phyloP scores from a whole-genome alignment of 2,329 filamentous ascomycete genomes.

The Dichotomopilus funicola region DNA sequence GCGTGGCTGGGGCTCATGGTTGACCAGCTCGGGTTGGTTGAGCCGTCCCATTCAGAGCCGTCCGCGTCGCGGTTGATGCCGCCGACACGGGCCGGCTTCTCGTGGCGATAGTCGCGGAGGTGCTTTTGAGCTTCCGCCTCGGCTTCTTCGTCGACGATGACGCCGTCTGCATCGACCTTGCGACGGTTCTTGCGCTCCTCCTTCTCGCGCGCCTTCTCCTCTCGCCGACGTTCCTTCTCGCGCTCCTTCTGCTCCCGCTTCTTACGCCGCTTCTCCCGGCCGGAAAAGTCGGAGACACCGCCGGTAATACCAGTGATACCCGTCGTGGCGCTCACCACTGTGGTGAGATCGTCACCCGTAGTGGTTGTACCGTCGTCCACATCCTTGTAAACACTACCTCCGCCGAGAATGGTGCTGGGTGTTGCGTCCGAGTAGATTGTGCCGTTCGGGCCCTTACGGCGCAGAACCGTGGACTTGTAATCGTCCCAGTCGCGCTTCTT shows the following conservation, averaged over 20 bases:
- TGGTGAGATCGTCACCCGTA: slow-evolving; percentile 36
- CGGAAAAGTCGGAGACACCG: slow-evolving; percentile 49
- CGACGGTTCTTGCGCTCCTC: slow-evolving; percentile 38
- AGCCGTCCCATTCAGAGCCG: slow-evolving; percentile 71
- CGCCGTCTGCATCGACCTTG: slow-evolving; percentile 51
- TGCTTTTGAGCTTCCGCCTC: slow-evolving; percentile 60
- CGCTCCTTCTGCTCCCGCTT: slow-evolving; percentile 45
- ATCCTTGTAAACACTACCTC: slow-evolving; percentile 76
- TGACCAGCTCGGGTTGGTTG: slow-evolving; percentile 59
- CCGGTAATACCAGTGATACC: slow-evolving; percentile 50
- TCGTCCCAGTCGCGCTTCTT: slow-evolving; percentile 89
- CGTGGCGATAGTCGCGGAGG: slow-evolving; percentile 76
- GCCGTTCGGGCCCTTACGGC: slow-evolving; percentile 83
- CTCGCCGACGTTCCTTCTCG: slow-evolving; percentile 27
- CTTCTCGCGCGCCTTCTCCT: slow-evolving; percentile 35
- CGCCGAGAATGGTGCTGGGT: slow-evolving; percentile 75
- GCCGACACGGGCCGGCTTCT: slow-evolving; percentile 79
- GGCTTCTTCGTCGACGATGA: slow-evolving; percentile 56
- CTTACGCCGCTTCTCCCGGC: slow-evolving; percentile 47
- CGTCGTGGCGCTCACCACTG: slow-evolving; percentile 39
- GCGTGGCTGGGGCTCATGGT: slow-evolving; percentile 25
- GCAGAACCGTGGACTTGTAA: slow-evolving; percentile 90
- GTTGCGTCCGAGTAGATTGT: slow-evolving; percentile 79
- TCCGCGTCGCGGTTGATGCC: slow-evolving; percentile 81
- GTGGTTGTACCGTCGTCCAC: slow-evolving; percentile 43